Conservation (phyloP, 768 basidiomycete species). For the Phylloporus arenicola region DNA sequence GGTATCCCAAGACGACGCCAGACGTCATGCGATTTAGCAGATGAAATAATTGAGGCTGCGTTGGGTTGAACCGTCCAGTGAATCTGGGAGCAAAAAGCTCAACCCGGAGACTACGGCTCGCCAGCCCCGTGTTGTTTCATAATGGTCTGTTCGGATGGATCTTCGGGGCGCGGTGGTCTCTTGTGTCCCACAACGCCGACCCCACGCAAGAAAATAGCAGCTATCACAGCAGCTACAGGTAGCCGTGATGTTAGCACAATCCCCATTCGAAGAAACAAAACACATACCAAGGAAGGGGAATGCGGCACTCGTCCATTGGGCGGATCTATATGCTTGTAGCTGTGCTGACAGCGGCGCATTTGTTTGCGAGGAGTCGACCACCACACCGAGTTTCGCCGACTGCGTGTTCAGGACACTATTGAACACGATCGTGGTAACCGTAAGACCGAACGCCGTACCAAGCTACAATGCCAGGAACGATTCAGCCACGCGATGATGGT, state of each 20-base stretch:
- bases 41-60: background rate
- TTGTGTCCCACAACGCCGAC: conserved; percentile 38
- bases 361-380: conserved; percentile 20
- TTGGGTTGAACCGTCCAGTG: background rate
- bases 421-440: conserved; percentile 68
- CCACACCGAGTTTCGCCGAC: conserved; percentile 30
- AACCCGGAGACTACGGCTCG: conserved; percentile 4
- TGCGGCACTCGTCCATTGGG: conserved; percentile 59
- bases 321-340: conserved; percentile 53
- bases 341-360: conserved; percentile 34
- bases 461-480: conserved; percentile 34
- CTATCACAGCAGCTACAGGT: conserved; percentile 28
- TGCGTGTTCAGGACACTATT: conserved; percentile 42
- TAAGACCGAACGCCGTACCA: conserved; percentile 65
- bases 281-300: conserved; percentile 54
- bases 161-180: background rate
- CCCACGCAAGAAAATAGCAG: conserved; percentile 33
- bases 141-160: conserved; percentile 22
- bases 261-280: background rate
- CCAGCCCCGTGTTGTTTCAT: conserved; percentile 2
- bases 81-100: background rate
- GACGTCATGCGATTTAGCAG: background rate
- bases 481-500: background rate
- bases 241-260: background rate
- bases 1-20: background rate